phyloP scores from a whole-genome alignment of 768 basidiomycete species.

The Albatrellus ellisii region DNA sequence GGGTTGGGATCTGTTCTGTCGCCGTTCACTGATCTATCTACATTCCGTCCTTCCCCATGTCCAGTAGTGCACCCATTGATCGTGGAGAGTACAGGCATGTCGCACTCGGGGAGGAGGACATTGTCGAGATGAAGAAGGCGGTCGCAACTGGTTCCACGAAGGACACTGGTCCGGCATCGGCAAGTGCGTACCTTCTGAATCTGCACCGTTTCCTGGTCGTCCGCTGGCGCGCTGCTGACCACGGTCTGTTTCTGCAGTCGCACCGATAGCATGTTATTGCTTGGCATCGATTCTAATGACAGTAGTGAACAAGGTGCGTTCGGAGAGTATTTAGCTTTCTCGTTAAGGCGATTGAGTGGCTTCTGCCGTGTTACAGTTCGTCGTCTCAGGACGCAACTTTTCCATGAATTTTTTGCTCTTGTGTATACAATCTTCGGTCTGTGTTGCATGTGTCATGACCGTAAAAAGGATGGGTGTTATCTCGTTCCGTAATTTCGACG shows the following conservation, averaged over 20 bases:
- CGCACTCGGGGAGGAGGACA: constrained; percentile 24
- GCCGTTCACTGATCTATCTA: neutral
- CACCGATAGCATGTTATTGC: constrained; percentile 83
- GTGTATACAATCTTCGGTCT: constrained; percentile 83
- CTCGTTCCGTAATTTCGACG: constrained; percentile 74
- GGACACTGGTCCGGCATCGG: constrained; percentile 18
- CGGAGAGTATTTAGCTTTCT: neutral
- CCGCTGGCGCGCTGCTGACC: neutral
- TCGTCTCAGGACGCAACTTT: constrained; percentile 87
- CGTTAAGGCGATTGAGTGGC: neutral
- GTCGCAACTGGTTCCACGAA: constrained; percentile 26
- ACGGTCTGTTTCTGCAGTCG: too few relatives aligned
- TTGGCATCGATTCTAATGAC: constrained; percentile 94
- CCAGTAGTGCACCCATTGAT: constrained; percentile 3
- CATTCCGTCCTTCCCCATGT: neutral
- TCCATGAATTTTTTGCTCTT: constrained; percentile 96
- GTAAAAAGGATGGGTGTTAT: constrained; percentile 73
- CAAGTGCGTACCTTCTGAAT: constrained; percentile 16
- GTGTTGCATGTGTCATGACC: constrained; percentile 57
- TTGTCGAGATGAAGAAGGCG: constrained; percentile 42
- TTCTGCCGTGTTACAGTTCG: constrained; percentile 41
- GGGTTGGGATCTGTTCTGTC: neutral
- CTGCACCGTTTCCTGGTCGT: neutral
- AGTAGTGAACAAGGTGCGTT: constrained; percentile 80
- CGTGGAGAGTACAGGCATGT: constrained; percentile 16